Evolutionary conservation across 768 basidiomycete genomes (phyloP).

Genomic region (Trametes maxima): DNA sequence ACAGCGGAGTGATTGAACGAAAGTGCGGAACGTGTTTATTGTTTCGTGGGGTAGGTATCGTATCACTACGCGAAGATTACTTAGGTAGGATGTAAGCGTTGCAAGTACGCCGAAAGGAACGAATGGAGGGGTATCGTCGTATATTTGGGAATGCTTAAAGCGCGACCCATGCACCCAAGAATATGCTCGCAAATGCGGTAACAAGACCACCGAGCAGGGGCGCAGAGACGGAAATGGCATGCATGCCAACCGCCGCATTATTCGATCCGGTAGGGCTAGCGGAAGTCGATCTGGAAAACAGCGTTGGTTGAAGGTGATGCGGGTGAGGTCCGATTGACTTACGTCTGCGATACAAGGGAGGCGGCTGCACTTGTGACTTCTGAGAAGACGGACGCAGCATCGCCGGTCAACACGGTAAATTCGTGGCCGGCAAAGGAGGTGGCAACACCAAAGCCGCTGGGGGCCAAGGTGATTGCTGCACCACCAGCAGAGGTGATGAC

Average conservation of each 20-base stretch:
- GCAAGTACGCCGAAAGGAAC: neutral
- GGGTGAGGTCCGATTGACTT: neutral
- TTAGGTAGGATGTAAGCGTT: neutral
- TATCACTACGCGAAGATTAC: neutral
- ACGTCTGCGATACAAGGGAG: neutral
- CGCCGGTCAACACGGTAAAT: slow-evolving; percentile 52
- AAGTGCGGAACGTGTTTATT: neutral
- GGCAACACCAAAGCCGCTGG: slow-evolving; percentile 39
- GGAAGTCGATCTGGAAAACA: neutral
- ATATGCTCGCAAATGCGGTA: slow-evolving; percentile 35
- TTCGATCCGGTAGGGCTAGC: neutral
- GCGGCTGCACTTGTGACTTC: slow-evolving; percentile 17
- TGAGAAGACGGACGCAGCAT: slow-evolving; percentile 36
- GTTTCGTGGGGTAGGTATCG: neutral
- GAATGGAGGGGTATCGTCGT: neutral
- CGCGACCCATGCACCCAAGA: slow-evolving; percentile 45
- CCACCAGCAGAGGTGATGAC: slow-evolving; percentile 63
- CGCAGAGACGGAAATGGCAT: slow-evolving; percentile 24
- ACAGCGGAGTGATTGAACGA: no score
- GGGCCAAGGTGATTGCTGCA: slow-evolving; percentile 59
- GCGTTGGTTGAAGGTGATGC: neutral
- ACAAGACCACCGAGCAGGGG: slow-evolving; percentile 35
- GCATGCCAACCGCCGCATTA: slow-evolving; percentile 26
- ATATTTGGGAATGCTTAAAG: slow-evolving; percentile 22
- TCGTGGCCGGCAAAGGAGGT: slow-evolving; percentile 57